These are phyloP conservation scores for Coniophora puteana DNA, from an alignment of 1,284 basidiomycete genomes.

Conservation along the genomic window DNA sequence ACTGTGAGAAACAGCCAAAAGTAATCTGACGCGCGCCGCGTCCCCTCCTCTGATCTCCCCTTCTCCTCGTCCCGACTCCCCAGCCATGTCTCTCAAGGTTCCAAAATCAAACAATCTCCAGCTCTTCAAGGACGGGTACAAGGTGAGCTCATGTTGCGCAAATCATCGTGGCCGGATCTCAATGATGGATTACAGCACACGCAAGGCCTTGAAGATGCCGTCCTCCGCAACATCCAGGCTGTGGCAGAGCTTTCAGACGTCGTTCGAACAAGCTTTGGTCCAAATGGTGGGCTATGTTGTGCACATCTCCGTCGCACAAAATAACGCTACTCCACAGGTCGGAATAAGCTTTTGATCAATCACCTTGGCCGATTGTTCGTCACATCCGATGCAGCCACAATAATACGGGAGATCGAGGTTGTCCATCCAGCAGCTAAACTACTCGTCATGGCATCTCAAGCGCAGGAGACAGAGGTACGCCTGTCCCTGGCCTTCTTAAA, in stretches of 20 bases:
- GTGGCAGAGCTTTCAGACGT: constrained; percentile 93
- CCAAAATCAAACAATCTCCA: constrained; percentile 87
- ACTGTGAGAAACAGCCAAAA: too few relatives aligned
- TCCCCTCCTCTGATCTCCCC: constrained; percentile 6
- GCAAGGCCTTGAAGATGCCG: constrained; percentile 90
- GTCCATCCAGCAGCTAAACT: constrained; percentile 98
- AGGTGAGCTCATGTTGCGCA: constrained; percentile 46
- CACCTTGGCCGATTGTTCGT: constrained; percentile 96
- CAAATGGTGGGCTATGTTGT: constrained; percentile 62
- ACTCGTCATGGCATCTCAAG: constrained; percentile 95
- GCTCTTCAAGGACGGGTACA: constrained; percentile 95
- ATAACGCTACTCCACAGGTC: constrained; percentile 49
- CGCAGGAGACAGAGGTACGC: constrained; percentile 90
- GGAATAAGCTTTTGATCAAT: constrained; percentile 96
- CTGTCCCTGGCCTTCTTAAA: constrained; percentile 1
- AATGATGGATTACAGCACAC: constrained; percentile 55
- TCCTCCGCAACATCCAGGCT: constrained; percentile 93
- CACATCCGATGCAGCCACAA: constrained; percentile 98
- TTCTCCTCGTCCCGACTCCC: too few relatives aligned
- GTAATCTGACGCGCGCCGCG: too few relatives aligned
- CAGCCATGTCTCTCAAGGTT: constrained; percentile 91
- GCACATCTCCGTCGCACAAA: neutral
- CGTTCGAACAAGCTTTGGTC: constrained; percentile 94
- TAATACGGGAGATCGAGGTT: constrained; percentile 97
- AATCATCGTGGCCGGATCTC: constrained; percentile 10